Conservation (phyloP, 2,329 filamentous ascomycete genomes). For the Pseudogymnoascus sp. region DNA sequence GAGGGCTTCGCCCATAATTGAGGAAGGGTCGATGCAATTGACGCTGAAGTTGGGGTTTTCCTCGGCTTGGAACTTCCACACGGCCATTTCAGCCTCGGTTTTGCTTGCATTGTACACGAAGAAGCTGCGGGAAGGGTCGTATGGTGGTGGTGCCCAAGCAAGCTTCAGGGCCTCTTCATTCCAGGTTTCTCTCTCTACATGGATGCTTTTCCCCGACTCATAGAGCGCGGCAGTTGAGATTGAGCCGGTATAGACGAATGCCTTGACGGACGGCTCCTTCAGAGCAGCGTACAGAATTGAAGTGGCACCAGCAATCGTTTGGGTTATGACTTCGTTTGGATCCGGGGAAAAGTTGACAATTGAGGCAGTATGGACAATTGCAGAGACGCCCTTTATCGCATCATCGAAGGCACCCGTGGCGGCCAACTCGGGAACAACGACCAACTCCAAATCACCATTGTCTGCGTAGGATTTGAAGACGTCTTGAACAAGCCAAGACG, state of each 20-base stretch:
- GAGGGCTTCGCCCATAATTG: constrained; percentile 19
- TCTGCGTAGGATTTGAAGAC: constrained; percentile 28
- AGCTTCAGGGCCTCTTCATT: constrained; percentile 27
- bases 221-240: constrained; percentile 14
- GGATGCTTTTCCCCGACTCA: not conserved
- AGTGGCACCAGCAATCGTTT: constrained; percentile 30
- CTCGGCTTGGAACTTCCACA: constrained; percentile 27
- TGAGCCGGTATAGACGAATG: constrained; percentile 26
- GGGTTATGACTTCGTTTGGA: constrained; percentile 36
- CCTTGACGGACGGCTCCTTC: constrained; percentile 33
- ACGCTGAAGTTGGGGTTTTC: constrained; percentile 23
- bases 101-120: constrained; percentile 29
- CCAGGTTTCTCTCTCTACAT: constrained; percentile 25
- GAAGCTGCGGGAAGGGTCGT: constrained; percentile 11
- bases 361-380: constrained; percentile 39
- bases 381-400: constrained; percentile 34
- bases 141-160: constrained; percentile 28
- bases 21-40: constrained; percentile 19
- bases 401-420: constrained; percentile 32
- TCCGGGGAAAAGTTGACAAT: constrained; percentile 33
- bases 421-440: constrained; percentile 33
- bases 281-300: constrained; percentile 35
- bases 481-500: constrained; percentile 30
- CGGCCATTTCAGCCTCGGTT: constrained; percentile 25
- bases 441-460: constrained; percentile 30